phyloP scores from a whole-genome alignment of 2,329 filamentous ascomycete genomes.

The Verticillium zaregamsianum region DNA sequence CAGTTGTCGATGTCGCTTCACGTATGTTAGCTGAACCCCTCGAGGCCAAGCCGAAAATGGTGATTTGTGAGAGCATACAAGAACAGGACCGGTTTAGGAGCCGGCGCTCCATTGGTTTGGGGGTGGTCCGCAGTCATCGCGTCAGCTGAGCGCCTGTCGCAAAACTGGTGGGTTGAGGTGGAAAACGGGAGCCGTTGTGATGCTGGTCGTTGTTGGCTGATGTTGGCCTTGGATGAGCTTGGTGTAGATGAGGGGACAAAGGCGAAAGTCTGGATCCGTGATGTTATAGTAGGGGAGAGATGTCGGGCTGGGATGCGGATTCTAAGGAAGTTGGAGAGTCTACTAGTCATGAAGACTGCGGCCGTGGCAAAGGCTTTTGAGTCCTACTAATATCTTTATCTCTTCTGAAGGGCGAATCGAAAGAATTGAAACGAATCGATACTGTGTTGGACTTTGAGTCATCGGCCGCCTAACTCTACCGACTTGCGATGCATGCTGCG shows the following conservation, averaged over 20 bases:
- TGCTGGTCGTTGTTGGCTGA: background rate
- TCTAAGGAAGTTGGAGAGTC: background rate
- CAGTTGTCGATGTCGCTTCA: conserved; percentile 97
- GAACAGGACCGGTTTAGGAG: conserved; percentile 36
- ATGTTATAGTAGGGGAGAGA: background rate
- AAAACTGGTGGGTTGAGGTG: background rate
- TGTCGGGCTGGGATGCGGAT: background rate
- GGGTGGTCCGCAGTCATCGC: conserved; percentile 2
- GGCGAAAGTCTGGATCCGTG: background rate
- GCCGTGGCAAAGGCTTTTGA: background rate
- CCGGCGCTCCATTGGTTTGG: conserved; percentile 26
- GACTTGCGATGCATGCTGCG: conserved; percentile 4
- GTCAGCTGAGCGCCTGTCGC: background rate
- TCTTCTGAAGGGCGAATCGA: background rate
- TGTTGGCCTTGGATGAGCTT: background rate
- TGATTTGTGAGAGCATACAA: conserved; percentile 26
- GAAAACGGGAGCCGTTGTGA: background rate
- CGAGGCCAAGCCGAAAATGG: background rate
- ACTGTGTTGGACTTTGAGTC: conserved; percentile 7
- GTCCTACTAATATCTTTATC: background rate
- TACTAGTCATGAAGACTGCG: background rate
- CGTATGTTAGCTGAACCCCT: background rate
- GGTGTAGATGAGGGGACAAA: background rate
- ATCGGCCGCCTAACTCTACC: background rate
- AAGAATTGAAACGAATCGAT: too few relatives aligned